Conservation (phyloP, 169 alveolate species). For the Plasmodium cynomolgi region DNA sequence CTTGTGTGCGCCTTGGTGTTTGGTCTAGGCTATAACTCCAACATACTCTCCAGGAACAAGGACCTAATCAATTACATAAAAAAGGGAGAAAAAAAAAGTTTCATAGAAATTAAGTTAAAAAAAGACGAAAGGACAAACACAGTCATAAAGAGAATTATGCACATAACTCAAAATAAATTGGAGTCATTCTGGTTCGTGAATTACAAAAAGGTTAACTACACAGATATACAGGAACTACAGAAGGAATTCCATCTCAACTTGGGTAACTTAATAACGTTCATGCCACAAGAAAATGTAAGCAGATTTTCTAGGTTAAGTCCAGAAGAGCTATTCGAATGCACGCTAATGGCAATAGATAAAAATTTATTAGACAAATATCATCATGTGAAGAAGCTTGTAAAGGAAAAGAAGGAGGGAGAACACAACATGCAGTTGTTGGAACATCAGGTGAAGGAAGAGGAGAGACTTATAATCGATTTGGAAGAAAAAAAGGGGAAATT, state of each 20-base stretch:
- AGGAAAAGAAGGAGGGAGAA: constrained; percentile 53
- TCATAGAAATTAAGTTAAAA: constrained; percentile 55
- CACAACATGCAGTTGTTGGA: constrained; percentile 32
- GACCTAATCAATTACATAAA: constrained; percentile 77
- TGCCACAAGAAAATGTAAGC: constrained; percentile 85
- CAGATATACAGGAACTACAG: constrained; percentile 61
- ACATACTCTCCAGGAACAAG: constrained; percentile 78
- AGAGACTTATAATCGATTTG: constrained; percentile 14
- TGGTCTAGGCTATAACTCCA: constrained; percentile 80
- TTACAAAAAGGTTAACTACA: constrained; percentile 64
- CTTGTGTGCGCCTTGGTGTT: constrained; percentile 83
- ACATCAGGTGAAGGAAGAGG: constrained; percentile 67
- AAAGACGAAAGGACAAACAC: constrained; percentile 11
- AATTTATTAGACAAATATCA: constrained; percentile 51
- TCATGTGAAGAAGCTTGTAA: constrained; percentile 34
- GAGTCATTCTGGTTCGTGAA: constrained; percentile 77
- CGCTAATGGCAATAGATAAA: constrained; percentile 79
- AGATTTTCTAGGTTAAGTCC: constrained; percentile 79
- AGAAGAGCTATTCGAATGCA: constrained; percentile 80
- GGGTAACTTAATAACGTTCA: constrained; percentile 79
- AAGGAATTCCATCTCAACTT: constrained; percentile 75
- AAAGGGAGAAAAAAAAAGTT: constrained; percentile 76
- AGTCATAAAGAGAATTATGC: constrained; percentile 40
- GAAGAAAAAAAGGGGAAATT: constrained; percentile 26
- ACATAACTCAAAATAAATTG: constrained; percentile 20